Base-by-base conservation (phyloP, 2,329 filamentous ascomycete genomes). In the Lasiodiplodia citricola region DNA sequence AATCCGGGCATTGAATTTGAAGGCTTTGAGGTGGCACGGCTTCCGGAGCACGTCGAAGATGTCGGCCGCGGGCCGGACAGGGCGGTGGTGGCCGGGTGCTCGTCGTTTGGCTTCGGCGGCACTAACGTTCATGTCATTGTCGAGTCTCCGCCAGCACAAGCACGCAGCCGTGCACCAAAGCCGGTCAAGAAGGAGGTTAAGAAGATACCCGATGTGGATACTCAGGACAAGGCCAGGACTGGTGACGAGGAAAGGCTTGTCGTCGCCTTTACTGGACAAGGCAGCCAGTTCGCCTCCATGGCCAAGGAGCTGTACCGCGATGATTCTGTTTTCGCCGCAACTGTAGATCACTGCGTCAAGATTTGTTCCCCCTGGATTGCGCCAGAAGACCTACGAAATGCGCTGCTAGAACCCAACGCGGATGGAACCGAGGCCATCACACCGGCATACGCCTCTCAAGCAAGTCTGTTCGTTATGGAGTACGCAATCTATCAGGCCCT, bases 1-100 rank as follows among this genome's bases (percentile, higher is more conserved):
- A 91, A 91, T 77, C 84, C 83, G 73, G 84, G 81, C 1, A 88
- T 90, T 73, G 23, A 35, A 21, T 28, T 31, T 13, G 52, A 56
- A 28, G 52, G 52, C 8, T 56, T 28, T 8, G 52, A 56, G 8
- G 21, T 16, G 25, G 31, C 52, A 35, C 7, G 2, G 18, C 47
- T 51, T 4, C 47, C 47, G n/a, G 14, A 51, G 3, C 37, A 13
- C 4, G 37, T 41, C 37, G 37, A 14, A 14, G 37, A 41, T 13
- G 37, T 41, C 8, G 37, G 37, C 37, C 37, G 37, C 13, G 37
- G 37, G 3, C 37, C 37, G 4, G 37, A 41, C 37, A 41, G 11
- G 8, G 7, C 47, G n/a, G 69, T 67, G 0, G 23, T 56, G 4
- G 47, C 47, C 7, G 47, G 47, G 3, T 51, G 47, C 2, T 56